A percentile compares a stretch with the other conserved stretches of the same genome.
Evolutionary conservation across 2,329 filamentous ascomycete species (phyloP).

Genomic region (Phialophora expanda): DNA sequence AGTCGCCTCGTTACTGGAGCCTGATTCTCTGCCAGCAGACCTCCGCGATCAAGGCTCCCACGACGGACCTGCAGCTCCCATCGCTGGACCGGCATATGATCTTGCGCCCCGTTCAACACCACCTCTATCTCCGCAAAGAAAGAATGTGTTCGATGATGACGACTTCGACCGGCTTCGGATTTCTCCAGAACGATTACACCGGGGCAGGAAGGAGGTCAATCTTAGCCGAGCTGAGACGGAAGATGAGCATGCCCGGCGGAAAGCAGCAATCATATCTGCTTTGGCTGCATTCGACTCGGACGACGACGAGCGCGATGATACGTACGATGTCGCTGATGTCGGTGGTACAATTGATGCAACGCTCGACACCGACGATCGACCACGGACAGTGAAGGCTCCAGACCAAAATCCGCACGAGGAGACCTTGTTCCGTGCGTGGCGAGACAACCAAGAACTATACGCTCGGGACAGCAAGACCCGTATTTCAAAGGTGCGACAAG

Average conservation of each 20-base stretch:
- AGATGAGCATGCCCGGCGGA: slow-evolving; percentile 65
- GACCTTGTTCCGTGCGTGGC: slow-evolving; percentile 73
- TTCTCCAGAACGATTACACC: slow-evolving; percentile 71
- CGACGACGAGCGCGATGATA: slow-evolving; percentile 96
- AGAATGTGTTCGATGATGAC: slow-evolving; percentile 80
- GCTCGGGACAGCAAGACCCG: slow-evolving; percentile 73
- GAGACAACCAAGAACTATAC: slow-evolving; percentile 68
- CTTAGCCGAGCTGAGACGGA: slow-evolving; percentile 45
- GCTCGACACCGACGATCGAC: slow-evolving; percentile 38
- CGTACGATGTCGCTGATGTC: slow-evolving; percentile 90
- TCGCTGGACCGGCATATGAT: slow-evolving; percentile 45
- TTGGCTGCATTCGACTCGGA: slow-evolving; percentile 89
- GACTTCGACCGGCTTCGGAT: slow-evolving; percentile 74
- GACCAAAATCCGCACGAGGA: slow-evolving; percentile 62
- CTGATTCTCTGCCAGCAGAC: slow-evolving; percentile 70
- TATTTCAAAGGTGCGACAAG: slow-evolving; percentile 64
- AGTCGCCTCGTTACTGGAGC: slow-evolving; percentile 78
- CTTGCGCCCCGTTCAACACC: slow-evolving; percentile 57
- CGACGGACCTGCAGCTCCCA: slow-evolving; percentile 23
- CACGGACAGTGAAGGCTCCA: slow-evolving; percentile 17
- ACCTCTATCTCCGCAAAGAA: slow-evolving; percentile 59
- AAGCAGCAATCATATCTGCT: slow-evolving; percentile 85
- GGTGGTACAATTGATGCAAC: slow-evolving; percentile 80
- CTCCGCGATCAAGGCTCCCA: slow-evolving; percentile 55
- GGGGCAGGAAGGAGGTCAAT: slow-evolving; percentile 65